Evolutionary conservation across 768 basidiomycete genomes (phyloP).

Genomic region (Boletellus sp.): DNA sequence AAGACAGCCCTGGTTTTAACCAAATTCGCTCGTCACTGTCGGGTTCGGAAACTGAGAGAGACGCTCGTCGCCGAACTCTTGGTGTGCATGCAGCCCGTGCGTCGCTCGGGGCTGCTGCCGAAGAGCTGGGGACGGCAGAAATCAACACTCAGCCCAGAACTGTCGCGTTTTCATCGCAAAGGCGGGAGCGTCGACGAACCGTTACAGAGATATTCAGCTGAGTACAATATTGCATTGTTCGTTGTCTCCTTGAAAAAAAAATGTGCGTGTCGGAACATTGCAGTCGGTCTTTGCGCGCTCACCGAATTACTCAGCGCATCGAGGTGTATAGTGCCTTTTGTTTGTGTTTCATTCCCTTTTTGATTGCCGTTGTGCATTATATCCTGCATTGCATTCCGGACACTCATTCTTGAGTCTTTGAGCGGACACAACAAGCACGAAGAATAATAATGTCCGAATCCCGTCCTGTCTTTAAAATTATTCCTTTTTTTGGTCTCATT

Average conservation of each 20-base stretch:
- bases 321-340: slow-evolving; percentile 21
- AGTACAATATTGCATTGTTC: slow-evolving; percentile 11
- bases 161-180: slow-evolving; percentile 28
- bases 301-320: slow-evolving; percentile 4
- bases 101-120: slow-evolving; percentile 40
- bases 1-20: slow-evolving; percentile 21
- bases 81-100: slow-evolving; percentile 41
- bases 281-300: background rate
- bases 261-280: slow-evolving; percentile 17
- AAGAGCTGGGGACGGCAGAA: slow-evolving; percentile 29
- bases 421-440: slow-evolving; percentile 11
- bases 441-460: slow-evolving; percentile 11
- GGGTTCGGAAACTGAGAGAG: slow-evolving; percentile 51
- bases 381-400: slow-evolving; percentile 22
- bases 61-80: slow-evolving; percentile 38
- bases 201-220: slow-evolving; percentile 47
- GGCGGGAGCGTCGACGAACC: slow-evolving; percentile 45
- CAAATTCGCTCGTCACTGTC: slow-evolving; percentile 34
- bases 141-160: slow-evolving; percentile 37
- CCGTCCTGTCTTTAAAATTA: slow-evolving; percentile 30
- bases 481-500: slow-evolving; percentile 21
- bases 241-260: slow-evolving; percentile 3
- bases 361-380: slow-evolving; percentile 20
- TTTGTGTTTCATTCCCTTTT: background rate
- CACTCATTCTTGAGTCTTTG: slow-evolving; percentile 14